Evolutionary conservation across 768 basidiomycete species (phyloP), one percentile per base, ranked within the genome.

Genomic region (Pulveroboletus frians): DNA sequence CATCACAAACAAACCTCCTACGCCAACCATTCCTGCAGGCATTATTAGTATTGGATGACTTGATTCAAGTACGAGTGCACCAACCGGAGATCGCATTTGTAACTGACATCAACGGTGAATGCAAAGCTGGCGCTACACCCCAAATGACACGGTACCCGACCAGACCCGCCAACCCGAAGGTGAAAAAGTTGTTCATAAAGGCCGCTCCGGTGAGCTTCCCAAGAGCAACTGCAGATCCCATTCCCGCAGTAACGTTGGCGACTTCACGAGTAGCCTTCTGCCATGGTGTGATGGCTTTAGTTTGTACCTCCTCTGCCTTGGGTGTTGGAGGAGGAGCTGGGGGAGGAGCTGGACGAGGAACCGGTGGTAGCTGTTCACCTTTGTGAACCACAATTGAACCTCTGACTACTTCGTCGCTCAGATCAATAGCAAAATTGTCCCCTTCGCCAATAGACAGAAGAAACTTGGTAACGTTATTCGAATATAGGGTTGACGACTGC

Each of bases 391-490:
- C 81, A 37, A 92, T 74, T 3, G 90, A 82, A 8, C 90, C 88
- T 41, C 90, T 80, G 50, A 87, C 79, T 36, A 92, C 91, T 68
- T 93, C 91, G 58, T 93, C 91, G 14, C 79, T 77, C 14, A 92
- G 73, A 61, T 92, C 80, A 46, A 93, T 70, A 6, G 66, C 67
- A 62, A 81, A 92, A 39, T 72, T 78, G 39, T 73, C 75, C 38
- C 84, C 77, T 34, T 76, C 76, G 26, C 84, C 82, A 8, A 93
- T 78, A 4, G 90, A 91, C 14, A 92, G 73, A 38, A 93, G 75
- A 69, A 93, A 92, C 64, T 93, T 93, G 32, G 86, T 84, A 54
- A 93, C 83, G 60, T 93, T 93, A 69, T 93, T 93, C 6, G 91
- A 93, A 65, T 93, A 93, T 6, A 93, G 71, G 3, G 88, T 90